Base-by-base conservation (phyloP, 495 filamentous ascomycete genomes). In the Zalerion maritima region DNA sequence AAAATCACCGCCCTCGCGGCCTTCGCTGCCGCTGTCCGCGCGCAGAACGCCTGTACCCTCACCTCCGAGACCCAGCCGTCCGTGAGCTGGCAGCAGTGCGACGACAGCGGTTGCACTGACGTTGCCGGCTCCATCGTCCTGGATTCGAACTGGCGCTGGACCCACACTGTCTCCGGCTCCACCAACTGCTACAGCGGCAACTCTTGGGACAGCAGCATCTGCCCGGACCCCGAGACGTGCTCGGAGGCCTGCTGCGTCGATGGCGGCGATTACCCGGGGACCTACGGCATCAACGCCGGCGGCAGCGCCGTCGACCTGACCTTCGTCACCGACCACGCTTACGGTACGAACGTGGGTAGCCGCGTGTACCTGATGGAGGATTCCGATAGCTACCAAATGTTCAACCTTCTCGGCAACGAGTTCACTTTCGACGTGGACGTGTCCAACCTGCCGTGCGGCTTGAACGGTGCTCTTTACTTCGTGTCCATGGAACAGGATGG, bases 401-500 rank as follows among this genome's bases (percentile, higher is more conserved):
- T 78, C 40, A 50, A 69, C 34, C 53, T 77, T 5, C 47, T 71
- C 32, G 66, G 69, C 40, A 53, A 63, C 39, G 77, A 82, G 54
- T 61, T 82, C 38, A 69, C 68, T 3, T 79, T 82, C 34, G 71
- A 75, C 32, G 73, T 79, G 0, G 76, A 82, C 32, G 54, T 71
- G 15, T 71, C 64, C 14, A 59, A 68, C 19, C 52, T 80, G 14
- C 68, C 72, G 1, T 82, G 77, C 40, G 77, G 76, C 19, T 65
- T 74, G 37, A 80, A 84, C 50, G 77, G 78, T 29, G 77, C 77
- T 9, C 49, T 82, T 14, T 82, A 82, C 48, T 60, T 81, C 4
- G 59, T 67, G 3, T 47, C 67, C 40, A 81, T 82, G 77, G 63
- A 74, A 23, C 46, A 60, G 6, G 65, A 67, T 26, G 77, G 77